Evolutionary conservation across 192 early-diverging fungal genomes (phyloP), one percentile per base, ranked within the genome.

Genomic region (Martensiomyces pterosporus): DNA sequence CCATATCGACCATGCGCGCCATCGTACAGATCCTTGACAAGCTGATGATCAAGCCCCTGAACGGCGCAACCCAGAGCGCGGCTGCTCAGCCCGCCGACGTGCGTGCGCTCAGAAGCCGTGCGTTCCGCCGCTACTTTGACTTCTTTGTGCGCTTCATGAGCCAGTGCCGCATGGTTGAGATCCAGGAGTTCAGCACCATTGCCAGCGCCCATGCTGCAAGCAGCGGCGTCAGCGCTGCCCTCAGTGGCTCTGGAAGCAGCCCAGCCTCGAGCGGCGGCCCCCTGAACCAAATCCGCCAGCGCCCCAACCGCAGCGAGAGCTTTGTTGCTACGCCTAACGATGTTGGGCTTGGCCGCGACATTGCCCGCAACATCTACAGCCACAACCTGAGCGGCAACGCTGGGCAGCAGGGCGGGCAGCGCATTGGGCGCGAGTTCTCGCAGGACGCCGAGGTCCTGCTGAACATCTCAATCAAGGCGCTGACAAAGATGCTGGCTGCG

Each of bases 401-500:
- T 0, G 43, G 36, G 1, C 47, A 49, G 36, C 37, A 45, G 2
- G 60, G 60, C 12, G 24, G 47, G 1, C 48, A 50, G 6, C 58
- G 70, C 21, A 62, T 63, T 15, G 65, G 65, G 37, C 70, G 70
- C 55, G 70, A 74, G 70, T 38, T 67, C 37, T 57, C 64, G 33
- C 64, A 67, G 39, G 65, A 63, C 24, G 70, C 70, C 21, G 70
- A 74, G 39, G 43, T 67, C 22, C 51, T 74, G 53, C 64, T 74
- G 1, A 63, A 67, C 48, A 67, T 74, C 19, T 24, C 70, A 4
- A 92, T 97, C 63, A 79, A 86, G 38, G 89, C 89, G 2, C 73
- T 98, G 36, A 90, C 91, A 16, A 90, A 94, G 56, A 80, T 98
- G 57, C 65, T 98, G 17, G 82, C 86, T 9, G 87, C 89, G 4